Evolutionary conservation across 768 basidiomycete species (phyloP).

Genomic region (Boletus vinaceobasis): DNA sequence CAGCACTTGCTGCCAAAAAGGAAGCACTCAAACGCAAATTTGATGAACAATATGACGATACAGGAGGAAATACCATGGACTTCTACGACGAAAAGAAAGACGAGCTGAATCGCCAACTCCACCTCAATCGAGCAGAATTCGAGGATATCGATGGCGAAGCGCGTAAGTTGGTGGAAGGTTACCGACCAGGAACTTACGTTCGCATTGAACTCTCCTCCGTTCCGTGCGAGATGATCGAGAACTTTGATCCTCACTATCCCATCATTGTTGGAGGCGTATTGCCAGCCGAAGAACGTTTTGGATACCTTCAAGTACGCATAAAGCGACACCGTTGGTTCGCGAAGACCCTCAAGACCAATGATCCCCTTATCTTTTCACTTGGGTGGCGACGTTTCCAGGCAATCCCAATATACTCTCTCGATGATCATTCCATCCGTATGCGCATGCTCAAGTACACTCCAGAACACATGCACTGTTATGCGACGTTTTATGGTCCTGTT

Average conservation of each 20-base stretch:
- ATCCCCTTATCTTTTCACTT: constrained; percentile 93
- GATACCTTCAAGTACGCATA: constrained; percentile 91
- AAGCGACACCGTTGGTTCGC: constrained; percentile 95
- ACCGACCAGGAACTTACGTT: constrained; percentile 86
- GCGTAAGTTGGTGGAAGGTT: constrained; percentile 85
- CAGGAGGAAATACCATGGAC: constrained; percentile 70
- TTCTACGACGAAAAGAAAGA: constrained; percentile 93
- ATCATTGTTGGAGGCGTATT: constrained; percentile 91
- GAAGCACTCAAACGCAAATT: constrained; percentile 91
- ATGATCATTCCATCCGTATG: constrained; percentile 97
- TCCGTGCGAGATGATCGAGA: constrained; percentile 87
- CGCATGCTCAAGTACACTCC: constrained; percentile 99
- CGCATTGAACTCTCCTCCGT: constrained; percentile 84
- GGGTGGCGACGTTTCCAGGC: constrained; percentile 98
- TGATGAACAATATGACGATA: constrained; percentile 94
- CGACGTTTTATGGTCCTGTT: constrained; percentile 95
- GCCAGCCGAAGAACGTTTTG: constrained; percentile 86
- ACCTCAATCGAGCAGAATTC: constrained; percentile 84
- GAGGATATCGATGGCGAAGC: constrained; percentile 70
- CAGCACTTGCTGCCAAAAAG: constrained; percentile 78
- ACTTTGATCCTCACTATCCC: constrained; percentile 91
- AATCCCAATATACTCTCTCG: constrained; percentile 91
- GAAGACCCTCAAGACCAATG: constrained; percentile 92
- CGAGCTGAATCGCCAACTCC: constrained; percentile 81
- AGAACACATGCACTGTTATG: constrained; percentile 99